A percentile compares a stretch with the other conserved stretches of the same genome.
These are phyloP conservation scores for Candida corydali DNA, from an alignment of 805 yeast genomes.

Conservation along the genomic window DNA sequence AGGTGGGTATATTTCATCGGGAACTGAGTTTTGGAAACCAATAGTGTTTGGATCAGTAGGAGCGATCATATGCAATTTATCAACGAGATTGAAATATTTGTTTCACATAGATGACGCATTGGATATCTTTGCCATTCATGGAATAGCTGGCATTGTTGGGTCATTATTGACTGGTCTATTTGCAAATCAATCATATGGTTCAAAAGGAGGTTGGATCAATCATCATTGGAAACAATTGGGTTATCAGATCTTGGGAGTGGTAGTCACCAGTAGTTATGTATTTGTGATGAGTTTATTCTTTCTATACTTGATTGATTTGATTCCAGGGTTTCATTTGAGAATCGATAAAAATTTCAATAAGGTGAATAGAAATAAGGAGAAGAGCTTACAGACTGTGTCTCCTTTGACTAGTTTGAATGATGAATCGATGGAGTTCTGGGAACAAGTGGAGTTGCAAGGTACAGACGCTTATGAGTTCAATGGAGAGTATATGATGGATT, in stretches of 20 bases:
- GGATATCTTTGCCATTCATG: constrained; percentile 42
- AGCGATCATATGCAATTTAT: constrained; percentile 30
- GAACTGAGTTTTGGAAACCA: constrained; percentile 36
- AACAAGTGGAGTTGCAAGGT: constrained; percentile 31
- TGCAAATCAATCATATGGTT: constrained; percentile 26
- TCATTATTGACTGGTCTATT: constrained; percentile 38
- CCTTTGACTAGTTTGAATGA: constrained; percentile 4
- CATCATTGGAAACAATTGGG: constrained; percentile 39
- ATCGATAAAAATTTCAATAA: constrained; percentile 37
- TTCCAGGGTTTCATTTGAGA: constrained; percentile 40
- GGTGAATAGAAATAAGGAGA: constrained; percentile 19
- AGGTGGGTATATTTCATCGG: constrained; percentile 36
- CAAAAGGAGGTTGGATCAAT: constrained; percentile 39
- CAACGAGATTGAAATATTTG: constrained; percentile 37
- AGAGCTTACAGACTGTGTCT: constrained; percentile 15
- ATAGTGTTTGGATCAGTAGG: constrained; percentile 38
- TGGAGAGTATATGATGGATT: constrained; percentile 39
- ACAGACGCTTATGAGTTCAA: constrained; percentile 37
- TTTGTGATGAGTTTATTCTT: constrained; percentile 28
- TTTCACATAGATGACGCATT: constrained; percentile 39
- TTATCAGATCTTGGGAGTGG: constrained; percentile 35
- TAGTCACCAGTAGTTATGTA: constrained; percentile 31
- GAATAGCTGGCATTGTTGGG: constrained; percentile 38
- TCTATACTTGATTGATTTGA: constrained; percentile 31
- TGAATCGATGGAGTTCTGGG: constrained; percentile 15